These are phyloP conservation scores for Aethionema arabicum DNA, from an alignment of 345 rosid species.

Conservation along the genomic window DNA sequence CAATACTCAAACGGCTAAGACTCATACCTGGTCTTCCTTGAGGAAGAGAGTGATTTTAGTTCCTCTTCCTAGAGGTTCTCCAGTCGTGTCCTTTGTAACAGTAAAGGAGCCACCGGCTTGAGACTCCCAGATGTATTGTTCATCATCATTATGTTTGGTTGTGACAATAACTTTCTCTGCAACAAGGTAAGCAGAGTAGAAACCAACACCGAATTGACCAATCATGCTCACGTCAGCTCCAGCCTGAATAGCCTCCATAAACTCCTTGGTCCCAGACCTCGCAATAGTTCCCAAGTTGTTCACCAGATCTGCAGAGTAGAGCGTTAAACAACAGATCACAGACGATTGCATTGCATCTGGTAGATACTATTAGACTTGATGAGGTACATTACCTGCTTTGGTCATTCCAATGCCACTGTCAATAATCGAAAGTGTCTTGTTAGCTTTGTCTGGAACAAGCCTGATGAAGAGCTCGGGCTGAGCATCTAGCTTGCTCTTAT, in stretches of 20 bases:
- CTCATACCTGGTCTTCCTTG: constrained; percentile 71
- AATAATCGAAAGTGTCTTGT: constrained; percentile 68
- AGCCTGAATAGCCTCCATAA: constrained; percentile 89
- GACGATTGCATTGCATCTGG: not conserved
- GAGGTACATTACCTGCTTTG: constrained; percentile 56
- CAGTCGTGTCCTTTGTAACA: constrained; percentile 65
- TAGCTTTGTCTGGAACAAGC: constrained; percentile 66
- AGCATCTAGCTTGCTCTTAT: constrained; percentile 86
- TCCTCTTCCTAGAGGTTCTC: constrained; percentile 90
- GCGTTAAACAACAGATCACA: not conserved
- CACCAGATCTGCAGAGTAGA: constrained; percentile 48
- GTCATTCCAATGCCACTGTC: constrained; percentile 92
- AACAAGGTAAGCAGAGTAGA: constrained; percentile 91
- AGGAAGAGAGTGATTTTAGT: constrained; percentile 77
- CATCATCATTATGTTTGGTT: constrained; percentile 79
- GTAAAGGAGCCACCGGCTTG: constrained; percentile 96
- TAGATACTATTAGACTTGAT: not conserved
- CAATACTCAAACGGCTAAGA: not conserved
- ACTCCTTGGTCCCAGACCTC: constrained; percentile 89
- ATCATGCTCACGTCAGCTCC: constrained; percentile 98
- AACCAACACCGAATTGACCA: constrained; percentile 91
- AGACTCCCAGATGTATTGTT: constrained; percentile 89
- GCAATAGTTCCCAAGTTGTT: constrained; percentile 92
- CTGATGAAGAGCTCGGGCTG: constrained; percentile 81
- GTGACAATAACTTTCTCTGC: constrained; percentile 84